Evolutionary conservation across 108 stramenopile species (phyloP).

Genomic region (Discostella pseudostelligera): DNA sequence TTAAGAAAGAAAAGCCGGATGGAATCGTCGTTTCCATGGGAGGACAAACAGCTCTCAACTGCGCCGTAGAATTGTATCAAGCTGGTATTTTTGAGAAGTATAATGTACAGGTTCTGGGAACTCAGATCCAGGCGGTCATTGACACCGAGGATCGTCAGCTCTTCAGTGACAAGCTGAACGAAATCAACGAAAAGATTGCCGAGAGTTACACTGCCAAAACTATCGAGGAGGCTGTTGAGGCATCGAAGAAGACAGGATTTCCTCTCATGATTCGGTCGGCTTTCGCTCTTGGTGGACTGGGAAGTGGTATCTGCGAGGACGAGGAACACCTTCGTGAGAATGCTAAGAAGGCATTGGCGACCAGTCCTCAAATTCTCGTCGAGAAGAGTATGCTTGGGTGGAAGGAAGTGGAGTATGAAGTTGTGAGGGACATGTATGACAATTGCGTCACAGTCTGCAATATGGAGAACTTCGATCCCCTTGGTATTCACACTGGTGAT

Average conservation of each 20-base stretch:
- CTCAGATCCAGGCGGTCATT: slow-evolving; percentile 91
- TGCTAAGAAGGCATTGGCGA: slow-evolving; percentile 87
- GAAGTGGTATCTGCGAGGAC: slow-evolving; percentile 92
- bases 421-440: slow-evolving; percentile 82
- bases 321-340: slow-evolving; percentile 82
- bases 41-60: slow-evolving; percentile 98
- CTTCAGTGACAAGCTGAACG: slow-evolving; percentile 88
- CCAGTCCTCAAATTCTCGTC: slow-evolving; percentile 93
- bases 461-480: slow-evolving; percentile 99
- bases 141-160: slow-evolving; percentile 98
- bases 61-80: slow-evolving; percentile 90
- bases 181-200: slow-evolving; percentile 97
- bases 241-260: slow-evolving; percentile 92
- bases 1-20: slow-evolving; percentile 96
- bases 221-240: slow-evolving; percentile 82
- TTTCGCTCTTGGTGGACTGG: slow-evolving; percentile 97
- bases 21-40: slow-evolving; percentile 98
- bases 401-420: slow-evolving; percentile 99
- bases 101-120: slow-evolving; percentile 92
- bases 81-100: slow-evolving; percentile 92
- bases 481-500: slow-evolving; percentile 98
- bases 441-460: slow-evolving; percentile 99
- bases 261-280: slow-evolving; percentile 98
- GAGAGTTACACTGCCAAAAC: slow-evolving; percentile 78
- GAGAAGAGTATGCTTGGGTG: slow-evolving; percentile 97